These are phyloP conservation scores for Sarocladiaceae sp. DNA, from an alignment of 2,329 filamentous ascomycete genomes.

Conservation along the genomic window DNA sequence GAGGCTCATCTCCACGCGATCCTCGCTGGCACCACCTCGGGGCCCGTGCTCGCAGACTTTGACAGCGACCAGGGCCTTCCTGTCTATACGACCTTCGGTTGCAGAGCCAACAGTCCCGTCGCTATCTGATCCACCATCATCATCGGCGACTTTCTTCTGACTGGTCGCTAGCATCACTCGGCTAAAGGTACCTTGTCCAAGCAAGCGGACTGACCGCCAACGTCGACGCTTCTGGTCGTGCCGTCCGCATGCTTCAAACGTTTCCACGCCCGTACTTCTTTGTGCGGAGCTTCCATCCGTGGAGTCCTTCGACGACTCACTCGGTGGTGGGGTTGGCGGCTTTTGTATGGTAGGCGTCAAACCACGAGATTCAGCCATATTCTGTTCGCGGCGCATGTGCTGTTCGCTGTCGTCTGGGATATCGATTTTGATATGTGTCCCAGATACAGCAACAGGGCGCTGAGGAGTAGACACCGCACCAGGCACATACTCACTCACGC, in stretches of 20 bases:
- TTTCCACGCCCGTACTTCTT: constrained; percentile 47
- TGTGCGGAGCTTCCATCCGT: constrained; percentile 34
- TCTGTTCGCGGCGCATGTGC: constrained; percentile 68
- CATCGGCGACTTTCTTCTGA: constrained; percentile 48
- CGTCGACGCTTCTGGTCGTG: constrained; percentile 65
- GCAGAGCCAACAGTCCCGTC: constrained; percentile 28
- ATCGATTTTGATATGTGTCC: constrained; percentile 45
- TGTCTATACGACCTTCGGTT: constrained; percentile 38
- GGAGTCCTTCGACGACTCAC: constrained; percentile 57
- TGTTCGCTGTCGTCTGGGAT: constrained; percentile 35
- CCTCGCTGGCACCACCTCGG: constrained; percentile 86
- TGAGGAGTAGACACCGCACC: constrained; percentile 65
- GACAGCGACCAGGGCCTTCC: constrained; percentile 84
- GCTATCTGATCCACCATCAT: constrained; percentile 31
- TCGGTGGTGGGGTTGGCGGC: constrained; percentile 78
- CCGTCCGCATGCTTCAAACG: constrained; percentile 66
- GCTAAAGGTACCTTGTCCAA: constrained; percentile 95
- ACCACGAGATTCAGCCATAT: constrained; percentile 75
- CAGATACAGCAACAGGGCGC: constrained; percentile 70
- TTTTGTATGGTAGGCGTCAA: constrained; percentile 56
- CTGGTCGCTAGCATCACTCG: constrained; percentile 89
- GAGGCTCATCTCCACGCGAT: constrained; percentile 86
- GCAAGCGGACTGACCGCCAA: constrained; percentile 74
- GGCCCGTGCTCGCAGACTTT: constrained; percentile 96
- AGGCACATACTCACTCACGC: constrained; percentile 83